Evolutionary conservation across 495 filamentous ascomycete species (phyloP), one percentile per base, ranked within the genome.

Genomic region (Penicillium taxi): DNA sequence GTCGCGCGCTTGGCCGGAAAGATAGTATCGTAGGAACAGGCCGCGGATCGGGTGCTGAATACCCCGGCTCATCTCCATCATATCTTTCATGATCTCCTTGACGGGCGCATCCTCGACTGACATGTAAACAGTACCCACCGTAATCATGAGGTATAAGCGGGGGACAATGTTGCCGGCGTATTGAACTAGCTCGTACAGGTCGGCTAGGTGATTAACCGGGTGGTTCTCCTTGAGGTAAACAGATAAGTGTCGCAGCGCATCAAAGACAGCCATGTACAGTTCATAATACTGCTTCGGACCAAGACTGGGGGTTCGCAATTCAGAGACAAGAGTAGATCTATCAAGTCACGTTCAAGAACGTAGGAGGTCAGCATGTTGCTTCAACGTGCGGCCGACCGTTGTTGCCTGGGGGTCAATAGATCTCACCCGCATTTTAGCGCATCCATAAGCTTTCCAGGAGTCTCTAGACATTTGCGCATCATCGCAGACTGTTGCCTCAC

Each of bases 11-110:
- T 96, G 90, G 12, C 89, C 89, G 20, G 85, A 86, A 20, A 96
- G 75, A 50, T 95, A 98, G 63, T 96, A 98, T 56, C 91, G 77
- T 44, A 98, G 64, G 59, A 98, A 98, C 25, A 98, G 67, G 2
- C 91, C 91, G 31, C 91, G 82, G 32, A 95, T 85, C 2, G 91
- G 91, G 54, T 98, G 93, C 53, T 98, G 91, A 19, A 98, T 86
- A 31, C 91, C 91, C 44, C 91, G 77, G 61, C 86, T 95, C 91
- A 98, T 98, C 65, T 98, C 91, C 91, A 98, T 98, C 91, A 98
- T 98, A 56, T 98, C 91, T 62, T 98, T 98, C 91, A 98, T 98
- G 38, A 98, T 88, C 66, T 98, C 91, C 65, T 98, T 98, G 44
- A 98, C 90, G 3, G 91, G 91, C 29, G 91, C 93, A 76, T 95